phyloP scores from a whole-genome alignment of 2,329 filamentous ascomycete species.

The Hypomyces perniciosus region DNA sequence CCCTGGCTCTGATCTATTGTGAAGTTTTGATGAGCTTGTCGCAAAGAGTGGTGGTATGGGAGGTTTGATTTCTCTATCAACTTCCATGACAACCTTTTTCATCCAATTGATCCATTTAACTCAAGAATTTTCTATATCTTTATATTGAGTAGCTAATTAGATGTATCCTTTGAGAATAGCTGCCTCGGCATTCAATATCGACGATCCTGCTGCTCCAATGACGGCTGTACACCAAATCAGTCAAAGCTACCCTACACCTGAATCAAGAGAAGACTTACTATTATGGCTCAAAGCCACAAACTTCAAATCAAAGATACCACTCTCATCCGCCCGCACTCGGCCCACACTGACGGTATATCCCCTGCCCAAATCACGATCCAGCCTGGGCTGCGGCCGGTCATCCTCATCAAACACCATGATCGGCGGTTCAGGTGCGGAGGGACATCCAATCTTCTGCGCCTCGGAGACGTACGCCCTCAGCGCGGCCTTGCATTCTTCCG shows the following conservation, averaged over 20 bases:
- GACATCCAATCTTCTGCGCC: constrained; percentile 75
- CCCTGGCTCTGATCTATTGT: too few species aligned
- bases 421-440: constrained; percentile 72
- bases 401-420: constrained; percentile 87
- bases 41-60: too few species aligned
- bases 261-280: constrained; percentile 37
- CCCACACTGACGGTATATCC: constrained; percentile 92
- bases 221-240: constrained; percentile 49
- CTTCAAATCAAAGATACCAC: constrained; percentile 87
- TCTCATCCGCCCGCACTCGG: constrained; percentile 76
- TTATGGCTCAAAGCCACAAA: constrained; percentile 89
- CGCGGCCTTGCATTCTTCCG: constrained; percentile 70
- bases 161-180: constrained; percentile 84
- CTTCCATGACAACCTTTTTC: background rate
- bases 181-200: constrained; percentile 89
- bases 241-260: background rate
- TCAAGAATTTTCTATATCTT: background rate
- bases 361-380: constrained; percentile 77
- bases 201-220: constrained; percentile 92
- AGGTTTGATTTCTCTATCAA: background rate
- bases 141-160: constrained; percentile 31
- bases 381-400: constrained; percentile 82
- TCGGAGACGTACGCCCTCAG: constrained; percentile 77
- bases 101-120: constrained; percentile 1
- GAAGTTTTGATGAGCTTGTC: too few species aligned